Percentiles rank a stretch among this genome's conserved stretches.
Evolutionary conservation across 345 rosid genomes (phyloP).

Genomic region (Syzygium jambos): DNA sequence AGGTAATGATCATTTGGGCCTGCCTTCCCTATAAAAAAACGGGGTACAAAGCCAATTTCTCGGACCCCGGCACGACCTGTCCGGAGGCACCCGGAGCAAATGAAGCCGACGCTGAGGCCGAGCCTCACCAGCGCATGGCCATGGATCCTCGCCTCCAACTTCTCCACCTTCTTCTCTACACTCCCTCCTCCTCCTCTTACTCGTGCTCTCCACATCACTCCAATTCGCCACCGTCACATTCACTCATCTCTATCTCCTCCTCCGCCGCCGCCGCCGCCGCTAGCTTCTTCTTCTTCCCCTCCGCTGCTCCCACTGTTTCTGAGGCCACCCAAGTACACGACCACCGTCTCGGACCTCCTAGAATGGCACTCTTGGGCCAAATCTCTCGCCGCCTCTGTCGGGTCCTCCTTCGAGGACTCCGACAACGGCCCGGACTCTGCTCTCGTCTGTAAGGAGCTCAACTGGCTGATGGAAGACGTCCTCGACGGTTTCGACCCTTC

Average conservation of each 20-base stretch:
- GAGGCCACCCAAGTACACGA: slow-evolving; percentile 30
- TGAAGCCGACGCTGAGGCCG: background rate
- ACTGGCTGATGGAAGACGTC: slow-evolving; percentile 73
- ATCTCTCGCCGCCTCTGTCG: slow-evolving; percentile 45
- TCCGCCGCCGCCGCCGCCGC: background rate
- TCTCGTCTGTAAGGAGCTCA: slow-evolving; percentile 60
- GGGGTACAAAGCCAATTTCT: background rate
- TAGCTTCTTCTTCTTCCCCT: slow-evolving; percentile 4
- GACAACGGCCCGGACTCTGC: slow-evolving; percentile 60
- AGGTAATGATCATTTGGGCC: slow-evolving; percentile 13
- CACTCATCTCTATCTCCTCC: background rate
- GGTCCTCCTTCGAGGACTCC: slow-evolving; percentile 28
- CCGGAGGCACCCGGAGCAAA: background rate
- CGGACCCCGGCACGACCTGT: background rate
- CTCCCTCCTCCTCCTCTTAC: background rate
- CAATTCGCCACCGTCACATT: background rate
- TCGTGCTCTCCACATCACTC: background rate
- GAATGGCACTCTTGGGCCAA: slow-evolving; percentile 84
- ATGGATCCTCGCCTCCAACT: background rate
- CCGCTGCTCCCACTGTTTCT: slow-evolving; percentile 40
- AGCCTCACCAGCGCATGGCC: background rate
- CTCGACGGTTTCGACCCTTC: slow-evolving; percentile 25
- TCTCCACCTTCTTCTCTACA: background rate
- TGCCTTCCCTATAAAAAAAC: background rate
- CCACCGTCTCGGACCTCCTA: slow-evolving; percentile 39